A percentile compares a stretch with the other conserved stretches of the same genome.
Conservation (phyloP, 148 eudicot species). For the Persicaria maculosa region DNA sequence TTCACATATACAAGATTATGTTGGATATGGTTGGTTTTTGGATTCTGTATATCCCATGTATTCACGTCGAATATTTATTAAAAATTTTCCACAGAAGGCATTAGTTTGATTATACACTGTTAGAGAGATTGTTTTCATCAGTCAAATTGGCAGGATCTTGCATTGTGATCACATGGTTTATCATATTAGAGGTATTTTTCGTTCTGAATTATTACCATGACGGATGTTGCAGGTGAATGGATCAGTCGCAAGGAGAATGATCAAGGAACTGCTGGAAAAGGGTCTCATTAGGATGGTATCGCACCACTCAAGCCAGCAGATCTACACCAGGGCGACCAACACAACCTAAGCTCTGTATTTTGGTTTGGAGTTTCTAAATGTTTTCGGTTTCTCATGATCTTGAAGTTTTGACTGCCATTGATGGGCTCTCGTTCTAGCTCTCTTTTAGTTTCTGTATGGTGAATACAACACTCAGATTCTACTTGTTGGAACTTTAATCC, state of each 20-base stretch:
- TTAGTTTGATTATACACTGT: too few species aligned
- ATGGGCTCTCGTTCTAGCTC: neutral
- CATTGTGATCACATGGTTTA: neutral
- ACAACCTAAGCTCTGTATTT: conserved; percentile 11
- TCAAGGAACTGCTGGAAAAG: conserved; percentile 50
- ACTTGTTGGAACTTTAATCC: neutral
- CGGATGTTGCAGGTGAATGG: conserved; percentile 48
- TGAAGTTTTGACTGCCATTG: neutral
- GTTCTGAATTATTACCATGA: neutral
- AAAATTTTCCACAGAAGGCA: too few species aligned
- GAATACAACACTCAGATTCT: neutral
- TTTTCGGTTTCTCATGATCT: neutral
- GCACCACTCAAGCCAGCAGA: conserved; percentile 71
- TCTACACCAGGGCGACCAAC: conserved; percentile 75
- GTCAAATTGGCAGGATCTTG: too few species aligned
- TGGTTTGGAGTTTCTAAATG: neutral
- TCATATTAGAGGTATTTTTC: neutral
- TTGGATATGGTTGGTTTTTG: too few species aligned
- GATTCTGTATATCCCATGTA: too few species aligned
- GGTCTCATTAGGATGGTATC: conserved; percentile 74
- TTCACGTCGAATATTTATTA: too few species aligned
- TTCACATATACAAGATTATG: too few species aligned
- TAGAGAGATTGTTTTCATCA: too few species aligned
- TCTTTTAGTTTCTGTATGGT: neutral
- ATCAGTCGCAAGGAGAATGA: conserved; percentile 72